Base-by-base conservation (phyloP, 2,329 filamentous ascomycete species). In the Phialocephala sp. region DNA sequence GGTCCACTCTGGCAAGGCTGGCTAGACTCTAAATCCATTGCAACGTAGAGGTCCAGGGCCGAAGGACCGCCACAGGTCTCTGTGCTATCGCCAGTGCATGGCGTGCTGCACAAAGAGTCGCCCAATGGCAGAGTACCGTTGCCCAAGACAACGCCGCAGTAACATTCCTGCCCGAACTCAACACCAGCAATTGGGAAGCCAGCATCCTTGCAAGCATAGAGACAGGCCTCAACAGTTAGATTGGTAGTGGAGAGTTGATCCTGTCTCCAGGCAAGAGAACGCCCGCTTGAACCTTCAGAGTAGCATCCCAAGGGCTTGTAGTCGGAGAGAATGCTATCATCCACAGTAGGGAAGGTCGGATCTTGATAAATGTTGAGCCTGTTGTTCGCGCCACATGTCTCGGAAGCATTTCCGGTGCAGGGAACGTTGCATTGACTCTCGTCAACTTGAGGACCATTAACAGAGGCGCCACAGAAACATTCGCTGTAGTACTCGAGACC, bases 1-100 rank as follows among this genome's bases (percentile, higher is more conserved):
- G 78, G 66, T 64, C 60, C 63, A 54, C 64, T 66, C 32, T 60
- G 54, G 71, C 84, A 86, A 47, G 83, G 83, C 76, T 86, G 77
- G 14, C 81, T 76, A 61, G 82, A 85, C 72, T 81, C 74, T 37
- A 87, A 76, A 62, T 84, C 81, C 60, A 77, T 77, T 58, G 84
- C 82, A 52, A 83, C 79, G 65, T 81, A 80, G 8, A 80, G 65
- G 56, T 77, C 72, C 12, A 80, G 22, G n/a, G 73, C 67, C 11
- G 62, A 60, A 12, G 65, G 65, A 15, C 78, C 79, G 62, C 78
- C 79, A 63, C 79, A 81, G 24, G 65, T 74, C 62, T 77, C 68
- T 1, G 67, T 67, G 11, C 69, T 58, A 63, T 80, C 69, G 32
- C 77, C 79, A n/a, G 69, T 72, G 69, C 79, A 80, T 12, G 73